Percentiles rank a stretch among this genome's conserved stretches.
Evolutionary conservation across 805 yeast species (phyloP).

Genomic region (Metschnikowia gelsemii): DNA sequence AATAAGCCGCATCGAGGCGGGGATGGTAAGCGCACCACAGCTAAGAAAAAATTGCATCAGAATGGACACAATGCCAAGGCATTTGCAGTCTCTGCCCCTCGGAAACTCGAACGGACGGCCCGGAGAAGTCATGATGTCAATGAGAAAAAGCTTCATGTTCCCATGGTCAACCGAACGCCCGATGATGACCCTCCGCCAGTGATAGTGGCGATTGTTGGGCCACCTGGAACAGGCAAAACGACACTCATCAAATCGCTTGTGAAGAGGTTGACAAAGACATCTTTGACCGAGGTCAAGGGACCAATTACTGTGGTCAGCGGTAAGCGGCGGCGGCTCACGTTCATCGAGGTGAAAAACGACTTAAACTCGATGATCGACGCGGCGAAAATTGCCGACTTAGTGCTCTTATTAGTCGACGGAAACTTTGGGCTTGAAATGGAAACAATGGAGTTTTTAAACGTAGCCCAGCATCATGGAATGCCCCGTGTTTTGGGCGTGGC

Average conservation of each 20-base stretch:
- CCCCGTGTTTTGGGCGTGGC: conserved; percentile 95
- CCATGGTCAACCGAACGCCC: conserved; percentile 96
- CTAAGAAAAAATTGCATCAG: conserved; percentile 83
- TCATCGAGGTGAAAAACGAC: conserved; percentile 90
- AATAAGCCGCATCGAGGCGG: conserved; percentile 80
- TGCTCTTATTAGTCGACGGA: conserved; percentile 87
- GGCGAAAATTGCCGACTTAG: conserved; percentile 93
- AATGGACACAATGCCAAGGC: conserved; percentile 62
- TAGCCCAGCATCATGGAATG: conserved; percentile 98
- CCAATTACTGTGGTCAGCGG: conserved; percentile 97
- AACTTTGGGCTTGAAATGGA: conserved; percentile 99
- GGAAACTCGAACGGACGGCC: conserved; percentile 81
- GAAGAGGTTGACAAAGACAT: conserved; percentile 82
- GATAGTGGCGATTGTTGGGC: conserved; percentile 95
- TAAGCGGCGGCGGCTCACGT: conserved; percentile 86
- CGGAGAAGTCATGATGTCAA: conserved; percentile 77
- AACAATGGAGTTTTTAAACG: conserved; percentile 95
- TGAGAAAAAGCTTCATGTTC: conserved; percentile 88
- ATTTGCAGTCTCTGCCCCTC: conserved; percentile 57
- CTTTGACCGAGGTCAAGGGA: conserved; percentile 84
- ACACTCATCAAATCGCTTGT: conserved; percentile 88
- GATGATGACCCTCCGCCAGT: conserved; percentile 98
- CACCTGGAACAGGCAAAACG: conserved; percentile 97
- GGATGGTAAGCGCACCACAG: conserved; percentile 48
- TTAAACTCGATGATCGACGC: conserved; percentile 94